Percentiles rank a stretch among this genome's conserved stretches.
Conservation (phyloP, 768 basidiomycete species). For the Leccinum pellstonianum region DNA sequence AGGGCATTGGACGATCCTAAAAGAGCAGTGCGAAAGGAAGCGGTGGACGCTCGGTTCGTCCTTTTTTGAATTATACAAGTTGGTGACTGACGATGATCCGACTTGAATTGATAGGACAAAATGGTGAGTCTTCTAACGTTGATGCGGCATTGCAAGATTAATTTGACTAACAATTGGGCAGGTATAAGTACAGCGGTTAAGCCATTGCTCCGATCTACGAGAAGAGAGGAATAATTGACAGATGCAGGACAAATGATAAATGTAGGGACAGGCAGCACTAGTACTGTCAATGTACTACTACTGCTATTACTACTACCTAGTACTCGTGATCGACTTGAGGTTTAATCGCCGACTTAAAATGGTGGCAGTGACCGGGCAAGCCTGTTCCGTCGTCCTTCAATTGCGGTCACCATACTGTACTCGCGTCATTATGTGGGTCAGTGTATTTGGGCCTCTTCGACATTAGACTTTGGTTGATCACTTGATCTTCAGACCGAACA, state of each 20-base stretch:
- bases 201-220: no score
- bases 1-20: conserved; percentile 88
- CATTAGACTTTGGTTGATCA: conserved; percentile 2
- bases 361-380: conserved; percentile 8
- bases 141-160: no score
- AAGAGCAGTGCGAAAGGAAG: conserved; percentile 77
- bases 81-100: conserved; percentile 4
- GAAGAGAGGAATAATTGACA: neutral
- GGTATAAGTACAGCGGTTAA: conserved; percentile 32
- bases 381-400: neutral
- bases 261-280: neutral
- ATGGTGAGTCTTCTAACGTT: conserved; percentile 17
- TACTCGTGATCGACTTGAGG: neutral
- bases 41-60: conserved; percentile 72
- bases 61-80: neutral
- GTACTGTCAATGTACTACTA: no score
- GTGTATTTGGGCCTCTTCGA: conserved; percentile 8
- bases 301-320: no score
- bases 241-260: neutral
- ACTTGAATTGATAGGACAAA: conserved; percentile 24
- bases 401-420: conserved; percentile 3
- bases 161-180: conserved; percentile 9
- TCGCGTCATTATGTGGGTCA: conserved; percentile 31
- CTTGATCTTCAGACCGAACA: conserved; percentile 71
- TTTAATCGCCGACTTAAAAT: conserved; percentile 26